Evolutionary conservation across 2,329 filamentous ascomycete genomes (phyloP).

Genomic region (Atkinsonella texensis): DNA sequence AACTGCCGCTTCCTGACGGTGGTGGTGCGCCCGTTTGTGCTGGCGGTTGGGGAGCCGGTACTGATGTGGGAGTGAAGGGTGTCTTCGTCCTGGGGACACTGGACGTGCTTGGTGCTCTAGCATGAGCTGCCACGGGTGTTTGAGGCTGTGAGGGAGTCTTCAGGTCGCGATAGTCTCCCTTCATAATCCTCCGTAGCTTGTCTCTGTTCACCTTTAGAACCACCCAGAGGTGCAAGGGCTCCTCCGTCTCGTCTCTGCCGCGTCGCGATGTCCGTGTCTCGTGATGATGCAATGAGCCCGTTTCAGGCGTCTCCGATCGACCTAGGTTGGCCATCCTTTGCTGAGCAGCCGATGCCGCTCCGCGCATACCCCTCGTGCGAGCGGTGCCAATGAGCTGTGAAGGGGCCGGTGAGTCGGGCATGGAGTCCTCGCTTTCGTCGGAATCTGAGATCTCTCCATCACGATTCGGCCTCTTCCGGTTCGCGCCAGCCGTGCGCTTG

Average conservation of each 20-base stretch:
- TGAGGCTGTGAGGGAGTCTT: conserved; percentile 24
- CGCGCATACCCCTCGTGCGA: conserved; percentile 77
- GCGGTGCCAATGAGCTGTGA: conserved; percentile 67
- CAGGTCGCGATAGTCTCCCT: conserved; percentile 35
- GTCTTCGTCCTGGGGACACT: conserved; percentile 20
- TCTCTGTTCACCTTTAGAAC: conserved; percentile 63
- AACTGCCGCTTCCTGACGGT: conserved; percentile 17
- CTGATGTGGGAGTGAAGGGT: conserved; percentile 23
- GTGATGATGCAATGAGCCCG: conserved; percentile 47
- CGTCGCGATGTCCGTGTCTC: conserved; percentile 59
- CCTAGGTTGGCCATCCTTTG: conserved; percentile 73
- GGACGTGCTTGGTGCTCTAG: conserved; percentile 20
- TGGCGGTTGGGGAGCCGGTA: conserved; percentile 20
- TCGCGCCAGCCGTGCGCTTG: conserved; percentile 57
- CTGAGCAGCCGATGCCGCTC: conserved; percentile 75
- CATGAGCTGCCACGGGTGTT: conserved; percentile 19
- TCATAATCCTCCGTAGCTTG: conserved; percentile 55
- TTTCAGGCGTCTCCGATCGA: conserved; percentile 83
- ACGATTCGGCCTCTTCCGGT: conserved; percentile 39
- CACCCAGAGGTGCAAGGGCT: conserved; percentile 57
- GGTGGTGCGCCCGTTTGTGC: conserved; percentile 15
- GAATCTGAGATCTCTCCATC: conserved; percentile 75
- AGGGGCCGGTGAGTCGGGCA: conserved; percentile 71
- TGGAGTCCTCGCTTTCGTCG: conserved; percentile 82
- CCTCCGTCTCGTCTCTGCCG: conserved; percentile 68